Base-by-base conservation (phyloP, 176 grass and related monocot species). In the Oryza nivara region DNA sequence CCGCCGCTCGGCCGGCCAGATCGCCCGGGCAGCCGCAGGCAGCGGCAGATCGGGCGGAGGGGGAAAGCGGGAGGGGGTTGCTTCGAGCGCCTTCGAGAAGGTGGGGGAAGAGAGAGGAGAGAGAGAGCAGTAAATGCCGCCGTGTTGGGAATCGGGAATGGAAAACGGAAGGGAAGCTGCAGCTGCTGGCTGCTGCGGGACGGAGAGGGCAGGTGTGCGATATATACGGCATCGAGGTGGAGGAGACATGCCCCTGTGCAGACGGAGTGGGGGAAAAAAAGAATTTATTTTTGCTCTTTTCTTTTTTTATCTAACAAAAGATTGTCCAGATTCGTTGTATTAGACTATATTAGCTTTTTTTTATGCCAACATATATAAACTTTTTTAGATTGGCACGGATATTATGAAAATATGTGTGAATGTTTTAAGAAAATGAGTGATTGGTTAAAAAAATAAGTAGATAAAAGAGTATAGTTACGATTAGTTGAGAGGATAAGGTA, bases 61-160 rank as follows among this genome's bases (percentile, higher is more conserved):
- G 51, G 19, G 4, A 30, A 26, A 6, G 8, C 17, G 13, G 3
- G 56, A 9, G 2, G 16, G 16, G 5, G 1, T n/a, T 25, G 58
- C 32, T 52, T 58, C 0, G 30, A 73, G 84, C 41, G 4, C 36
- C 38, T 85, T 85, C 58, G 84, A 67, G 61, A 67, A 5, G 25
- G 73, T 40, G 28, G 14, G 20, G 25, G 20, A 32, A 43, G 70
- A 22, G 40, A 22, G 52, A 58, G 6, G 6, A 6, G n/a, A 60
- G 35, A 36, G 11, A 58, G 40, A 30, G 49, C 25, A n/a, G 72
- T 74, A 51, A 74, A 19, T 74, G 47, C 14, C 15, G 45, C 69
- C 70, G 60, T 38, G 72, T 77, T 51, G 86, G 83, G 65, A 74
- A 48, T 64, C 72, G 52, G 44, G 74, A 68, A 79, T 80, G 16